phyloP scores from a whole-genome alignment of 768 basidiomycete species.

The Rhizopogon vulgaris region DNA sequence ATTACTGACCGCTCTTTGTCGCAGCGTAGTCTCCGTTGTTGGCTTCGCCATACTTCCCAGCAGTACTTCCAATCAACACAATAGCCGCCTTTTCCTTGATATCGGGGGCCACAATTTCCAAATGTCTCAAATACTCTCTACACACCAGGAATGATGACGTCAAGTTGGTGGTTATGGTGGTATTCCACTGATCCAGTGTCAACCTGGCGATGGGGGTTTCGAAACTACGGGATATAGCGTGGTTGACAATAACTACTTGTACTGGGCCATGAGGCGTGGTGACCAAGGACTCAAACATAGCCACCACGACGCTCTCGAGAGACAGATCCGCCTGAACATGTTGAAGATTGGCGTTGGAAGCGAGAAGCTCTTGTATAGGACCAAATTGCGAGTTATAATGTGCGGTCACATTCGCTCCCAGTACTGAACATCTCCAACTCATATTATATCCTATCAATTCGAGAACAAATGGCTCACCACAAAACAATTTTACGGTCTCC shows the following conservation, averaged over 20 bases:
- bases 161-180: conserved; percentile 55
- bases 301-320: conserved; percentile 44
- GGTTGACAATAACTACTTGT: conserved; percentile 57
- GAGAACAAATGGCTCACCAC: conserved; percentile 33
- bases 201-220: conserved; percentile 49
- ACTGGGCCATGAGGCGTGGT: conserved; percentile 40
- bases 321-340: conserved; percentile 54
- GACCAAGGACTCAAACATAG: conserved; percentile 40
- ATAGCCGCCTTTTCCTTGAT: conserved; percentile 52
- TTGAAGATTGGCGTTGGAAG: conserved; percentile 26
- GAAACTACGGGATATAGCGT: conserved; percentile 45
- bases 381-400: conserved; percentile 56
- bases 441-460: neutral
- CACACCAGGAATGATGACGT: conserved; percentile 63
- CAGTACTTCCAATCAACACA: conserved; percentile 62
- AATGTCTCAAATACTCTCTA: conserved; percentile 49
- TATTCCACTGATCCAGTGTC: conserved; percentile 58
- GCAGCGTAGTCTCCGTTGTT: conserved; percentile 63
- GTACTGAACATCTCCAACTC: conserved; percentile 35
- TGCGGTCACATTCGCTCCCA: conserved; percentile 66
- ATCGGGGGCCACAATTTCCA: conserved; percentile 33
- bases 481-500: conserved; percentile 50
- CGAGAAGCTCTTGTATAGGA: conserved; percentile 35
- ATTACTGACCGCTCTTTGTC: conserved; percentile 53
- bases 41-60: conserved; percentile 70